A percentile compares a stretch with the other conserved stretches of the same genome.
Evolutionary conservation across 768 basidiomycete genomes (phyloP).

Genomic region (Tylopilus plumbeoviolaceoides): DNA sequence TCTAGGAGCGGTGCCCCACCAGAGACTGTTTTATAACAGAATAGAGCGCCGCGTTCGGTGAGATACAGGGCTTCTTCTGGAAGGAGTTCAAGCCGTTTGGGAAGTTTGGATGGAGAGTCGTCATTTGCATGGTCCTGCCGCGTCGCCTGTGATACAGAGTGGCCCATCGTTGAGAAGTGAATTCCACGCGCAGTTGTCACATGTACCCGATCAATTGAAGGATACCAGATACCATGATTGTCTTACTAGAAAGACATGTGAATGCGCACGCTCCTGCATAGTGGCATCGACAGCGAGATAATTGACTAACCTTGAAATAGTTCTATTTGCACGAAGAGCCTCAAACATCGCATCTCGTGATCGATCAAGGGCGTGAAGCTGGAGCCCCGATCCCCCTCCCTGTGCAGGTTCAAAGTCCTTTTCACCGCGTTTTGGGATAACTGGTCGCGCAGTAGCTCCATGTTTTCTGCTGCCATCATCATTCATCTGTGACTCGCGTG

Average conservation of each 20-base stretch:
- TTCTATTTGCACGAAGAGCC: conserved; percentile 67
- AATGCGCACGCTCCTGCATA: neutral
- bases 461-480: conserved; percentile 11
- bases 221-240: conserved; percentile 78
- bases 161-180: conserved; percentile 77
- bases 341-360: conserved; percentile 85
- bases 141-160: conserved; percentile 56
- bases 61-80: conserved; percentile 96
- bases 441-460: conserved; percentile 44
- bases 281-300: neutral
- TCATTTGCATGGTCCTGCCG: conserved; percentile 27
- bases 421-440: conserved; percentile 94
- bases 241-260: conserved; percentile 47
- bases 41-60: conserved; percentile 83
- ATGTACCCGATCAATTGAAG: conserved; percentile 57
- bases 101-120: conserved; percentile 33
- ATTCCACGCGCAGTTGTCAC: conserved; percentile 78
- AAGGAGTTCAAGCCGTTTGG: conserved; percentile 76
- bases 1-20: conserved; percentile 19
- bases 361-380: conserved; percentile 75
- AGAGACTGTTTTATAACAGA: conserved; percentile 66
- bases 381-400: conserved; percentile 64
- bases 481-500: conserved; percentile 5
- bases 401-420: conserved; percentile 91
- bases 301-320: conserved; percentile 62